phyloP scores from a whole-genome alignment of 305 asterid species.

The Solanum hybrid region DNA sequence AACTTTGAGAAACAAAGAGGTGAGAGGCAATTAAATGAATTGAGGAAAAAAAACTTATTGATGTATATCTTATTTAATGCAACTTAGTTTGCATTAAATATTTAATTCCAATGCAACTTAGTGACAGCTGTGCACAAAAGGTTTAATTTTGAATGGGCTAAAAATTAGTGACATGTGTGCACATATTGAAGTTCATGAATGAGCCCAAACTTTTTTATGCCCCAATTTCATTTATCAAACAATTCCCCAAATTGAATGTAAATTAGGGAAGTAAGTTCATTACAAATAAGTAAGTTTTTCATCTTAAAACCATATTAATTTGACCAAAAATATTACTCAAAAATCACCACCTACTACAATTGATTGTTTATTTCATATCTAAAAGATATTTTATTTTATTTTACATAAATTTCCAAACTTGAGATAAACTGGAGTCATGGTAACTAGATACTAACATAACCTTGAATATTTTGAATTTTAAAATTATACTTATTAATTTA shows the following conservation, averaged over 20 bases:
- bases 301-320: neutral
- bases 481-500: neutral
- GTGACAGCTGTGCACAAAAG: neutral
- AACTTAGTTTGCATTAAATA: neutral
- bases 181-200: neutral
- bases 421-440: neutral
- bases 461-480: neutral
- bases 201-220: neutral
- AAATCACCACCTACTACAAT: neutral
- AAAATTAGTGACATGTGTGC: neutral
- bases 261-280: neutral
- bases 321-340: neutral
- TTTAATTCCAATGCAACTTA: neutral
- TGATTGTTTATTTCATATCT: neutral
- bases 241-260: neutral
- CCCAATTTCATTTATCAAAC: neutral
- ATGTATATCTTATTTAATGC: neutral
- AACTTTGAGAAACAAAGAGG: neutral
- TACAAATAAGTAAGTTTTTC: neutral
- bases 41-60: neutral
- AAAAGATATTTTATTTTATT: neutral
- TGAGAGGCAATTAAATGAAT: neutral
- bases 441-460: neutral
- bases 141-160: neutral
- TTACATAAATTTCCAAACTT: neutral